A percentile compares a stretch with the other conserved stretches of the same genome.
These are phyloP conservation scores for Calonectria fujianensis DNA, from an alignment of 2,329 filamentous ascomycete species.

Conservation along the genomic window DNA sequence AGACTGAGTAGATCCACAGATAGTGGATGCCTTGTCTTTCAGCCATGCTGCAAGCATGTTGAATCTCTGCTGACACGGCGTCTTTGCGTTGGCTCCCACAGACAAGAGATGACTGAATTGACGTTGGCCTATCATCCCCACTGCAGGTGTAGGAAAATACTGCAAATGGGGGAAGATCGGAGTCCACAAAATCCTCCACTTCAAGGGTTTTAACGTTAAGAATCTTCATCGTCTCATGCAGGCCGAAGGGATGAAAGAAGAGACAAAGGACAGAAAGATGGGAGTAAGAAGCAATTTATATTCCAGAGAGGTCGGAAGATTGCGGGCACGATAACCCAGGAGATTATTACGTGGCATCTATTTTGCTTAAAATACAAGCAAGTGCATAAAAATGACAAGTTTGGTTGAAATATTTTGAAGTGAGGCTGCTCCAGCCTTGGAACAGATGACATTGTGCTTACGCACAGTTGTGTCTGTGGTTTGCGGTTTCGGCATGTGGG, in stretches of 20 bases:
- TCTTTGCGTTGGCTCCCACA: too few species aligned
- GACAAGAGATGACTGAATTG: background rate
- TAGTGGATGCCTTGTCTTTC: conserved; percentile 4
- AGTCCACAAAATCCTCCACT: background rate
- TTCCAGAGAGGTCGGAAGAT: background rate
- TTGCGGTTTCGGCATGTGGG: too few species aligned
- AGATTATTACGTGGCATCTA: background rate
- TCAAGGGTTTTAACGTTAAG: background rate
- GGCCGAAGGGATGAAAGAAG: background rate
- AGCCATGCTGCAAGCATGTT: background rate
- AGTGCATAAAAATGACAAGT: background rate
- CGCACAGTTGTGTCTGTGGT: background rate
- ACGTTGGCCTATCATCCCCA: background rate
- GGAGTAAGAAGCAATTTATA: background rate
- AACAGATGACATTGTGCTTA: background rate
- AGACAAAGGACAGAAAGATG: background rate
- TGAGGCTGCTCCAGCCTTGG: background rate
- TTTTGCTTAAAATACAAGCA: background rate
- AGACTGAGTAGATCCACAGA: conserved; percentile 1
- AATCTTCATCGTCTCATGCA: background rate
- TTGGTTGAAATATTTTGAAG: background rate
- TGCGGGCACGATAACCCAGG: background rate
- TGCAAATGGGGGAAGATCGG: background rate
- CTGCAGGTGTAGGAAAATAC: background rate
- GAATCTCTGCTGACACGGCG: background rate